Percentiles rank a stretch among this genome's conserved stretches.
Conservation (phyloP, 2,329 filamentous ascomycete species). For the Cladophialophora exuberans region DNA sequence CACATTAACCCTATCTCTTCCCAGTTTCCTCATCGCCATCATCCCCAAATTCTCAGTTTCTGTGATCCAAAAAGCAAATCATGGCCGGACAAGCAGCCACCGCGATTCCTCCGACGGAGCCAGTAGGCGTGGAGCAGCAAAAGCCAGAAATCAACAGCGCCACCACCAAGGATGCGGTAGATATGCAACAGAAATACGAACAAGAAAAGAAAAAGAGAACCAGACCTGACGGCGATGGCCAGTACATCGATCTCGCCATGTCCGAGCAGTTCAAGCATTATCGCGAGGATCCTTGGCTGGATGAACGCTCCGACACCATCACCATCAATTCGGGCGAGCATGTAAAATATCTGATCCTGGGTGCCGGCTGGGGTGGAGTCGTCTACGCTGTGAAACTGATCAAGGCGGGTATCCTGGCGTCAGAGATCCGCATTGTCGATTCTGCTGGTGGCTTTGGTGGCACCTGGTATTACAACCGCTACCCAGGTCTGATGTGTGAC, state of each 20-base stretch:
- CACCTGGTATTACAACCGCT: slow-evolving; percentile 54
- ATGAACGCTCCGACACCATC: slow-evolving; percentile 7
- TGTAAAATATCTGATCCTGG: slow-evolving; percentile 28
- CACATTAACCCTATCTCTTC: background rate
- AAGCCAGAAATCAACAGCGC: background rate
- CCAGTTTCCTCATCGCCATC: too few species aligned
- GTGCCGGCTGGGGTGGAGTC: slow-evolving; percentile 30
- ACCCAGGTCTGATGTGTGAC: slow-evolving; percentile 58
- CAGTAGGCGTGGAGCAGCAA: background rate
- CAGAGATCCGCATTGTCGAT: slow-evolving; percentile 26
- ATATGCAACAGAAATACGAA: slow-evolving; percentile 19
- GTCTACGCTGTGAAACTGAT: slow-evolving; percentile 22
- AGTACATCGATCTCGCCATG: slow-evolving; percentile 22
- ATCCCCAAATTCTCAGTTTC: background rate
- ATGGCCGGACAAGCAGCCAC: slow-evolving; percentile 8
- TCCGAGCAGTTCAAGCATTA: slow-evolving; percentile 18
- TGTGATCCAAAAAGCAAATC: background rate
- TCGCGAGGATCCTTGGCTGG: slow-evolving; percentile 21
- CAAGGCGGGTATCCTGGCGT: slow-evolving; percentile 15
- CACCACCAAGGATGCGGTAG: background rate
- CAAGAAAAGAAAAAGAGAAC: slow-evolving; percentile 23
- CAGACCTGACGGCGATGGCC: slow-evolving; percentile 18
- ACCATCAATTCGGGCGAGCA: slow-evolving; percentile 14
- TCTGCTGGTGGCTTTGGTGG: slow-evolving; percentile 49
- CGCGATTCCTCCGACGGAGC: background rate